Evolutionary conservation across 192 early-diverging fungal genomes (phyloP).

Genomic region (Backusella circina): DNA sequence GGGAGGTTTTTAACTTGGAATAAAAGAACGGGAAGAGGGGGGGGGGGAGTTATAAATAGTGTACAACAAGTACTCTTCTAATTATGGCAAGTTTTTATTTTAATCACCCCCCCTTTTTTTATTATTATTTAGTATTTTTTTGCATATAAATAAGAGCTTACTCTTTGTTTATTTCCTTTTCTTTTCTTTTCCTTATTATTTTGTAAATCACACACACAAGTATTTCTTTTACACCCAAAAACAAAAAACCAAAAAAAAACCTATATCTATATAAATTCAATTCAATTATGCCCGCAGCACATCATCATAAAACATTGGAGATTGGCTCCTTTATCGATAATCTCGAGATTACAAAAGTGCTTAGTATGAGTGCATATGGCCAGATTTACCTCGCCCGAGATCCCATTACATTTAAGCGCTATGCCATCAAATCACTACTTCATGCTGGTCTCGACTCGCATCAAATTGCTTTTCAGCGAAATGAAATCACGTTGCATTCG

Average conservation of each 20-base stretch:
- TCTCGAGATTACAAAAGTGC: conserved; percentile 43
- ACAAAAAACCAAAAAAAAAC: background rate
- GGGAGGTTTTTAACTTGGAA: background rate
- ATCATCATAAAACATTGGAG: background rate
- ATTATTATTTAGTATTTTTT: no score
- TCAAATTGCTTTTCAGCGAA: conserved; percentile 63
- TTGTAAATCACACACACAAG: no score
- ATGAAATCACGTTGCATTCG: conserved; percentile 64
- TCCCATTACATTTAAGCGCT: conserved; percentile 46
- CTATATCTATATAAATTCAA: no score
- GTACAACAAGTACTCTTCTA: background rate
- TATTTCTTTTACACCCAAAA: conserved; percentile 2
- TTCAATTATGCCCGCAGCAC: background rate
- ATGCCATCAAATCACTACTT: conserved; percentile 72
- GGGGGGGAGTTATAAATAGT: background rate
- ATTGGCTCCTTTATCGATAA: conserved; percentile 35
- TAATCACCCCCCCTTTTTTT: background rate
- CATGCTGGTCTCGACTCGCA: conserved; percentile 56
- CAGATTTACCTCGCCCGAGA: conserved; percentile 68
- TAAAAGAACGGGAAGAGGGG: background rate
- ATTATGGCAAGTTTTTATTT: background rate
- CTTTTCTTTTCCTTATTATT: background rate
- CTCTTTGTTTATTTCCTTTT: background rate
- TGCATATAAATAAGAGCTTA: conserved; percentile 4
- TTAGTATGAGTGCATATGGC: conserved; percentile 74